A percentile compares a stretch with the other conserved stretches of the same genome.
Evolutionary conservation across 2,329 filamentous ascomycete genomes (phyloP).

Genomic region (Tolypocladium album): DNA sequence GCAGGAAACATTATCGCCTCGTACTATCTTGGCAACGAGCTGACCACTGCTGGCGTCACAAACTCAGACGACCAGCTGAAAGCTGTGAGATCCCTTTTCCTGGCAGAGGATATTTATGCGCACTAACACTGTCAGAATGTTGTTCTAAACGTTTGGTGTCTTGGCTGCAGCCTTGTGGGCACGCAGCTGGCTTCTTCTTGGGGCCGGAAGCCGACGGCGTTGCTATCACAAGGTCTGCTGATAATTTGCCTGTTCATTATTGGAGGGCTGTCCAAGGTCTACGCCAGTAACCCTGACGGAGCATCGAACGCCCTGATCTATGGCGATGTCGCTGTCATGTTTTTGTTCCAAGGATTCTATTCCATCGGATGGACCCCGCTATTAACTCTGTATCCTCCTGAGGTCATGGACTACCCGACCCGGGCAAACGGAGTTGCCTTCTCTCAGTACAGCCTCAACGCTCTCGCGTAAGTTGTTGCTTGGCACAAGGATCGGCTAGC

Average conservation of each 20-base stretch:
- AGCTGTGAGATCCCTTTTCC: neutral
- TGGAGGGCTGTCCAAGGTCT: neutral
- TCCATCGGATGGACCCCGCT: neutral
- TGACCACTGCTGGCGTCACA: neutral
- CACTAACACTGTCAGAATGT: neutral
- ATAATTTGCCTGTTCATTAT: neutral
- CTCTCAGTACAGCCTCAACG: neutral
- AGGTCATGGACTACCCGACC: neutral
- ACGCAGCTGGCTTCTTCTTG: neutral
- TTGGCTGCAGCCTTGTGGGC: neutral
- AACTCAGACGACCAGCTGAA: neutral
- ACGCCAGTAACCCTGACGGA: neutral
- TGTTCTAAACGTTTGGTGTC: neutral
- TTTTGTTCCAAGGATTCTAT: neutral
- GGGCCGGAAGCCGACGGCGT: neutral
- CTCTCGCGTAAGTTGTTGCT: neutral
- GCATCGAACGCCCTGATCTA: neutral
- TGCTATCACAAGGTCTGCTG: neutral
- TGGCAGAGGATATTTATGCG: neutral
- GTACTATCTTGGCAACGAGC: neutral
- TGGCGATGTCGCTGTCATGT: neutral
- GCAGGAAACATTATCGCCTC: neutral
- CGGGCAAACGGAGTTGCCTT: neutral
- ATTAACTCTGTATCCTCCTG: neutral
- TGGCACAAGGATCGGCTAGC: neutral